Conservation (phyloP, 495 filamentous ascomycete genomes). For the Aspergillus mulundensis region DNA sequence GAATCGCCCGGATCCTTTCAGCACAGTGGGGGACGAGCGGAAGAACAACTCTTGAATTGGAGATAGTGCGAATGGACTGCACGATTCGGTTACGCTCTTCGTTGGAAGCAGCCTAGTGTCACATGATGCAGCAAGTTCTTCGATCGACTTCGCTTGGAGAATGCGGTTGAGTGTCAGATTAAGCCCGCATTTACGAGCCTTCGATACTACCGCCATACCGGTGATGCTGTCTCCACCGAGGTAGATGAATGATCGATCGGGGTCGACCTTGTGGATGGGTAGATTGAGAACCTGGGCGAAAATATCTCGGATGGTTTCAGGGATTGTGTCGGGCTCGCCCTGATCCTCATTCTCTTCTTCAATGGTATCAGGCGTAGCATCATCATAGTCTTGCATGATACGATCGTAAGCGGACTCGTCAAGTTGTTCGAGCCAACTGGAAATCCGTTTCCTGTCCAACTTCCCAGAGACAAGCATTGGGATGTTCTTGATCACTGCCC, state of each 20-base stretch:
- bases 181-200: conserved; percentile 37
- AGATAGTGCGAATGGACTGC: conserved; percentile 50
- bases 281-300: conserved; percentile 49
- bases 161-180: conserved; percentile 33
- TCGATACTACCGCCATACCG: conserved; percentile 39
- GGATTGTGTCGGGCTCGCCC: conserved; percentile 19
- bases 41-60: conserved; percentile 46
- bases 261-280: conserved; percentile 32
- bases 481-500: conserved; percentile 38
- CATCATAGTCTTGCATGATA: conserved; percentile 39
- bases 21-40: conserved; percentile 37
- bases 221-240: conserved; percentile 46
- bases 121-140: conserved; percentile 31
- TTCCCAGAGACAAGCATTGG: conserved; percentile 50
- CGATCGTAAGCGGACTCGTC: conserved; percentile 33
- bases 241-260: conserved; percentile 40
- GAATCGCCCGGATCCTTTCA: conserved; percentile 52
- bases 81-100: conserved; percentile 30
- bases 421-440: conserved; percentile 40
- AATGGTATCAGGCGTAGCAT: conserved; percentile 24
- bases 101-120: conserved; percentile 17
- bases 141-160: conserved; percentile 33
- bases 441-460: conserved; percentile 44
- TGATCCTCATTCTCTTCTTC: conserved; percentile 27
- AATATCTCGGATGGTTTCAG: conserved; percentile 31